phyloP scores from a whole-genome alignment of 2,329 filamentous ascomycete species.

The Aspergillus sergii region DNA sequence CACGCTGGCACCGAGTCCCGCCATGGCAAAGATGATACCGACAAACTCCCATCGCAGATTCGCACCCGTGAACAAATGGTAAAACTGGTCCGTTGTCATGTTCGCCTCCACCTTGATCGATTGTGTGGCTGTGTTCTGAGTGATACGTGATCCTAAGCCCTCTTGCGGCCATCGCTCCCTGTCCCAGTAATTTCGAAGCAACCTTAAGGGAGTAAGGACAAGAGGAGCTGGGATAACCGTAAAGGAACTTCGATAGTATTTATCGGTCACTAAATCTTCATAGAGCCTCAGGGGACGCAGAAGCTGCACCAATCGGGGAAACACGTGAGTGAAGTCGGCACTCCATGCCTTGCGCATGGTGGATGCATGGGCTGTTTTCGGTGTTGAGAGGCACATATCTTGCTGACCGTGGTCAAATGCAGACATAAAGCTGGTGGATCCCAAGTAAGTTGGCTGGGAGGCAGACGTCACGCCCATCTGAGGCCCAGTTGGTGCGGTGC shows the following conservation, averaged over 20 bases:
- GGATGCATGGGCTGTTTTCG: neutral
- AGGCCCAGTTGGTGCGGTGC: neutral
- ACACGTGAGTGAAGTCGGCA: neutral
- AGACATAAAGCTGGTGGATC: constrained; percentile 6
- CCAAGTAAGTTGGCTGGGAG: constrained; percentile 1
- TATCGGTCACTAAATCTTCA: constrained; percentile 3
- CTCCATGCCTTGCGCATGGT: neutral
- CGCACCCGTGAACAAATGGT: neutral
- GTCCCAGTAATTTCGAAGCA: neutral
- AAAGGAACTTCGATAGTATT: constrained; percentile 1
- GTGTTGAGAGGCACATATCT: neutral
- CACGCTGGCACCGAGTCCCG: constrained; percentile 4
- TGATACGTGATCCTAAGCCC: neutral
- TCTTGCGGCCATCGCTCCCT: neutral
- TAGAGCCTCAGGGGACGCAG: neutral
- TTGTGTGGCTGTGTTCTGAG: neutral
- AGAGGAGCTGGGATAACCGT: constrained; percentile 7
- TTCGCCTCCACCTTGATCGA: neutral
- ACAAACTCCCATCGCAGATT: constrained; percentile 14
- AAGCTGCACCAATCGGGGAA: constrained; percentile 6
- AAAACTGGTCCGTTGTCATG: constrained; percentile 8
- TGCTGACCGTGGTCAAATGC: neutral
- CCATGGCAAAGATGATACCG: constrained; percentile 1
- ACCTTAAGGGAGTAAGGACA: neutral
- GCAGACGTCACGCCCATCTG: neutral